Conservation (phyloP, 2,329 filamentous ascomycete species). For the Onygena corvina region DNA sequence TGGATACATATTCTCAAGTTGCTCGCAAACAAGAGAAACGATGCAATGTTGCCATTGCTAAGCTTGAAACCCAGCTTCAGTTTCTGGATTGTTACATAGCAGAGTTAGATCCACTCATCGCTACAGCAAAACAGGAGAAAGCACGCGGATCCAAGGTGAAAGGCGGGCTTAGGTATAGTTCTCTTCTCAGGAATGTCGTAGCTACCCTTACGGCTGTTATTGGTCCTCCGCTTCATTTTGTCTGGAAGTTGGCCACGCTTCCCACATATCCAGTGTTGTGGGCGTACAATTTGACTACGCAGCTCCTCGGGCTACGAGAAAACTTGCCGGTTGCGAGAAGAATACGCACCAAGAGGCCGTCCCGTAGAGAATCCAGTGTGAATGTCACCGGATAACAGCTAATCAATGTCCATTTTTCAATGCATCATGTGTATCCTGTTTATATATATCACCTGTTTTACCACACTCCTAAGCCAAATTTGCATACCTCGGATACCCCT, state of each 20-base stretch:
- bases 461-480: background rate
- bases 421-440: background rate
- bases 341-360: background rate
- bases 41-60: constrained; percentile 52
- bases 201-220: background rate
- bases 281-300: background rate
- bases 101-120: constrained; percentile 68
- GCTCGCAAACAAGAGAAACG: constrained; percentile 88
- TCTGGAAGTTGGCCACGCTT: background rate
- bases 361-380: background rate
- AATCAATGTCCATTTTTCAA: background rate
- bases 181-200: background rate
- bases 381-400: background rate
- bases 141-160: background rate
- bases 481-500: background rate
- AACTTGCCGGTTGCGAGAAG: background rate
- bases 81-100: constrained; percentile 62
- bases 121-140: background rate
- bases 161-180: background rate
- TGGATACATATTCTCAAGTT: constrained; percentile 78
- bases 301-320: background rate
- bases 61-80: constrained; percentile 60
- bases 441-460: background rate
- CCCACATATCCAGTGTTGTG: background rate
- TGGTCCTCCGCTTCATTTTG: background rate